Base-by-base conservation (phyloP, 2,329 filamentous ascomycete genomes). In the Aspergillus sp. region DNA sequence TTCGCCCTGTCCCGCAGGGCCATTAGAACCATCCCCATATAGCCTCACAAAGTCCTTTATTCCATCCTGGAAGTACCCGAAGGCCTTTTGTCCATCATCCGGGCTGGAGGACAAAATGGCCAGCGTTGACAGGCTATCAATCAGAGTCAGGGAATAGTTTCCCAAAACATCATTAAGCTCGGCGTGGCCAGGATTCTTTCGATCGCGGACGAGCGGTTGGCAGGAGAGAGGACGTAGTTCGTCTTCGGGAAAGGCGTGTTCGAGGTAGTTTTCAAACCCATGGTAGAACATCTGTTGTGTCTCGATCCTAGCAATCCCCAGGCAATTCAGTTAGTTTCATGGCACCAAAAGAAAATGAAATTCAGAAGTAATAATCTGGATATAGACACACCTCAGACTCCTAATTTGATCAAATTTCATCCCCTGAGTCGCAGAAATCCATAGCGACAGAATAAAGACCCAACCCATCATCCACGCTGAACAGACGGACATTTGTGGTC, bases 161-260 rank as follows among this genome's bases (percentile, higher is more conserved):
- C 95, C 95, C 44, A 99, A 83, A 14, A 96, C 93, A 74, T 99
- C 95, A 77, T 98, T 98, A 61, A 97, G 81, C 67, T 91, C 93
- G 65, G 95, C 86, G 69, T 96, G 89, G 57, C 84, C 83, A 1
- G 90, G 89, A 70, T 96, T 90, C 48, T 86, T 80, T 67, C 85
- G 84, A 77, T 97, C 93, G 75, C 95, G 89, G 41, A 90, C 91
- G 68, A 98, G 81, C 6, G 95, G 91, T 15, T 80, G 80, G 76
- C 95, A 99, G 24, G 91, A 87, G 19, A 99, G 79, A 8, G 95
- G 95, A 46, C 91, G 90, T 57, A 99, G 80, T 85, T 93, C 95
- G 70, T 99, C 95, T 75, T 98, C 95, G 12, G 95, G 95, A 70
- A 97, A 99, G 57, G 93, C 95, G 75, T 96, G 83, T 64, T 85